Conservation (phyloP, 495 filamentous ascomycete species). For the Monascus purpureus region DNA sequence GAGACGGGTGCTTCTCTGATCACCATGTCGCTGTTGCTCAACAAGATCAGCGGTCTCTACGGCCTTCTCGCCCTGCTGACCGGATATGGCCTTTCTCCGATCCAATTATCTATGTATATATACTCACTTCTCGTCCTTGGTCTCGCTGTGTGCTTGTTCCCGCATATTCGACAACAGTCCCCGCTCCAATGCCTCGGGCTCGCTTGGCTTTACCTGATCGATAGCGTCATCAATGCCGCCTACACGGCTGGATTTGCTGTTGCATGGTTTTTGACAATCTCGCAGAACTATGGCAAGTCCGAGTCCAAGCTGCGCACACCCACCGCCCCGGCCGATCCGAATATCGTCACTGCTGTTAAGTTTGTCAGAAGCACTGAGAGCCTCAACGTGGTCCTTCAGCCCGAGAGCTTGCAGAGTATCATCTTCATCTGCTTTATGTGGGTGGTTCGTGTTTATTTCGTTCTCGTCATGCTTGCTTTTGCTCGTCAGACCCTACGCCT, state of each 20-base stretch:
- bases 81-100: conserved; percentile 49
- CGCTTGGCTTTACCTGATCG: conserved; percentile 66
- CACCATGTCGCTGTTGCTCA: conserved; percentile 63
- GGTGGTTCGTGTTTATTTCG: conserved; percentile 60
- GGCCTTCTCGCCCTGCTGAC: conserved; percentile 75
- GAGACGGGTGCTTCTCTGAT: conserved; percentile 74
- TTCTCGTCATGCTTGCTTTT: conserved; percentile 65
- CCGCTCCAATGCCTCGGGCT: conserved; percentile 56
- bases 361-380: conserved; percentile 17
- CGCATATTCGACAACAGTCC: conserved; percentile 53
- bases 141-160: conserved; percentile 45
- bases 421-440: conserved; percentile 57
- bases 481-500: conserved; percentile 56
- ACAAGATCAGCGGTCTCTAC: conserved; percentile 79
- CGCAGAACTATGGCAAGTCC: conserved; percentile 36
- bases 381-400: conserved; percentile 41
- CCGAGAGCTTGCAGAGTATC: conserved; percentile 63
- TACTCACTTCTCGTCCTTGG: conserved; percentile 60
- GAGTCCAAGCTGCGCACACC: conserved; percentile 5
- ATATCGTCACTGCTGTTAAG: conserved; percentile 4
- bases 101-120: conserved; percentile 71
- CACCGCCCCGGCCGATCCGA: conserved; percentile 5
- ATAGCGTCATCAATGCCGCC: conserved; percentile 59
- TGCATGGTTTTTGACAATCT: conserved; percentile 66
- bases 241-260: conserved; percentile 70